Percentiles rank a stretch among this genome's conserved stretches.
phyloP scores from a whole-genome alignment of 805 yeast genomes.

The Lipomyces yamanashiensis region DNA sequence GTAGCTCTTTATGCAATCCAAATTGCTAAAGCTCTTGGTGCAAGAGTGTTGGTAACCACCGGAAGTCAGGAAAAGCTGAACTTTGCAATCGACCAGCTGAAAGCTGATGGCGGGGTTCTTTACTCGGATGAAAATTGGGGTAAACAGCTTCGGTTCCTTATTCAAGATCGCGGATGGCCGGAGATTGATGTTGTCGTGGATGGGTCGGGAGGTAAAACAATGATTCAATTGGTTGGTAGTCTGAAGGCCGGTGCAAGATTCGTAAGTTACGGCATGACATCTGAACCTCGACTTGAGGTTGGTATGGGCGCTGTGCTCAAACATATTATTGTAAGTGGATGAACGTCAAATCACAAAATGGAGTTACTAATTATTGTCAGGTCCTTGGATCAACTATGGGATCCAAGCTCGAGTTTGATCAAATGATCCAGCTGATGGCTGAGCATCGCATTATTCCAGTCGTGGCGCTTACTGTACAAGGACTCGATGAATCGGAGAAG shows the following conservation, averaged over 20 bases:
- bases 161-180: slow-evolving; percentile 3
- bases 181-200: slow-evolving; percentile 36
- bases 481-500: slow-evolving; percentile 25
- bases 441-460: slow-evolving; percentile 22
- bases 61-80: slow-evolving; percentile 33
- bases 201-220: slow-evolving; percentile 37
- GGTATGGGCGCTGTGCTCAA: slow-evolving; percentile 35
- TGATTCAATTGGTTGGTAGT: slow-evolving; percentile 16
- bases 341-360: neutral
- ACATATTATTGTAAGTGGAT: slow-evolving; percentile 22
- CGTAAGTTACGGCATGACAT: slow-evolving; percentile 38
- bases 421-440: slow-evolving; percentile 21
- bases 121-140: slow-evolving; percentile 33
- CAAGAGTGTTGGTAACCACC: slow-evolving; percentile 36
- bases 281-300: slow-evolving; percentile 23
- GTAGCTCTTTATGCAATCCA: slow-evolving; percentile 54
- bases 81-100: slow-evolving; percentile 22
- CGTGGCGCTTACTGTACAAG: slow-evolving; percentile 20
- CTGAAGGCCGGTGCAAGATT: slow-evolving; percentile 28
- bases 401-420: slow-evolving; percentile 18
- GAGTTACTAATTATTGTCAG: neutral
- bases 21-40: slow-evolving; percentile 43
- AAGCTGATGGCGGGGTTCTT: slow-evolving; percentile 34
- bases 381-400: slow-evolving; percentile 34
- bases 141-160: slow-evolving; percentile 1